Evolutionary conservation across 768 basidiomycete species (phyloP), one percentile per base, ranked within the genome.

Genomic region (Rhodosporidiobolus odoratus): DNA sequence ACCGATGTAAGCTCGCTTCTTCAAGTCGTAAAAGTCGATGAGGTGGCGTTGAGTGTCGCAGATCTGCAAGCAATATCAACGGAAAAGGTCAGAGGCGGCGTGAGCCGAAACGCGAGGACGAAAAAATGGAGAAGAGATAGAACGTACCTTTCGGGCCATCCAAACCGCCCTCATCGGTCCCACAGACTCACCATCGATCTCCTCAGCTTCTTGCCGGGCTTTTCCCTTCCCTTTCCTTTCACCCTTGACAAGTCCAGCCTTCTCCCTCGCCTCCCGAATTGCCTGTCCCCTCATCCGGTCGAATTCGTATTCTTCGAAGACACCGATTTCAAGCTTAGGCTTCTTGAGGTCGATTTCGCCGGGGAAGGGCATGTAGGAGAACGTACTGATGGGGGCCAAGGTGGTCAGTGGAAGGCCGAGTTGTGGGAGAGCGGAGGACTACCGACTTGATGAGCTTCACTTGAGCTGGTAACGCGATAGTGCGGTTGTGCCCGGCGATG

Each of bases 1-100:
- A 5, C 96, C 96, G 79, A 87, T 97, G 77, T 90, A 98, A 21
- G 82, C 81, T 15, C 96, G 85, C 75, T 91, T 91, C 79, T 96
- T 98, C 58, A 99, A 89, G 69, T 91, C 88, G 69, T 91, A 95
- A 62, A 81, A 84, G 58, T 81, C 79, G 58, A 92, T 83, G 41
- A 94, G 82, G 4, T 82, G 77, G 9, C 95, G 86, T 0, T 66
- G 66, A 16, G 57, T 58, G 37, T 71, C 71, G 32, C 74, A 71
- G 58, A 68, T 62, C 57, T 65, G 70, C 35, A 27, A 25, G 32
- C 56, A 35, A 67, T 3, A 4, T 8, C 2, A 19, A 62, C 5
- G 34, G n/a, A n/a, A 7, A 4, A 57, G n/a, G 23, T 61, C 3
- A 47, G 35, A 34, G 48, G 23, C 30, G 30, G 30, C 35, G 40